A percentile compares a stretch with the other conserved stretches of the same genome.
Conservation (phyloP, 768 basidiomycete genomes). For the Boletus pseudopeckii region DNA sequence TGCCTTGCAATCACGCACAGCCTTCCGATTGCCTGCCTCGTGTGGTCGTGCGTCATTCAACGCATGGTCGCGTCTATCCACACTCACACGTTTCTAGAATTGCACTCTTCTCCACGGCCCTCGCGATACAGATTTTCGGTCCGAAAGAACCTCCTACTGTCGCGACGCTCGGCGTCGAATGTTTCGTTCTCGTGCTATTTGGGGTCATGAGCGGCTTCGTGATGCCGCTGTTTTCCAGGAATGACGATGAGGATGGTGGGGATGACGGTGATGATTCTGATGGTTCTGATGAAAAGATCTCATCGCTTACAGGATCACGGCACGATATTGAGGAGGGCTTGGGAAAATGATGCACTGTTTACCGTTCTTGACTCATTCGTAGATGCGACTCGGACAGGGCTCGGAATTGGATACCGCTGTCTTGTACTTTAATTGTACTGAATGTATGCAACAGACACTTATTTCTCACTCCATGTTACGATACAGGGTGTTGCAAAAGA, state of each 20-base stretch:
- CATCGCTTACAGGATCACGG: not conserved
- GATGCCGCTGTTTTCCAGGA: not conserved
- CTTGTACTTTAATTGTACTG: not conserved
- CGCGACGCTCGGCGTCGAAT: slow-evolving; percentile 2
- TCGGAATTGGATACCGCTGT: not conserved
- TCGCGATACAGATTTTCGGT: slow-evolving; percentile 8
- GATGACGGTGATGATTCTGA: too few relatives aligned
- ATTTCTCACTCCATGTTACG: not conserved
- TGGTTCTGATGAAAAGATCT: not conserved
- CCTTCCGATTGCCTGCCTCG: slow-evolving; percentile 10
- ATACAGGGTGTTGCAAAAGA: not conserved
- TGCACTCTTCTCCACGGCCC: slow-evolving; percentile 3
- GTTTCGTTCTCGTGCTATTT: slow-evolving; percentile 1
- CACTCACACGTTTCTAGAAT: not conserved
- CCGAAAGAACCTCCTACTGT: not conserved
- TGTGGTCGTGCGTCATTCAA: slow-evolving; percentile 13
- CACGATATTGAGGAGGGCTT: slow-evolving; percentile 2
- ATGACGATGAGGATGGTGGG: too few relatives aligned
- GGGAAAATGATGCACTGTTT: not conserved
- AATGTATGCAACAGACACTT: not conserved
- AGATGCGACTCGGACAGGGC: not conserved
- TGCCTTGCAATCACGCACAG: slow-evolving; percentile 14
- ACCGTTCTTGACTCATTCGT: not conserved
- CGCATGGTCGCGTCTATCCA: not conserved
- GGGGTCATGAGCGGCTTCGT: not conserved